Base-by-base conservation (phyloP, 1,284 basidiomycete genomes). In the Apiotrichum porosum region DNA sequence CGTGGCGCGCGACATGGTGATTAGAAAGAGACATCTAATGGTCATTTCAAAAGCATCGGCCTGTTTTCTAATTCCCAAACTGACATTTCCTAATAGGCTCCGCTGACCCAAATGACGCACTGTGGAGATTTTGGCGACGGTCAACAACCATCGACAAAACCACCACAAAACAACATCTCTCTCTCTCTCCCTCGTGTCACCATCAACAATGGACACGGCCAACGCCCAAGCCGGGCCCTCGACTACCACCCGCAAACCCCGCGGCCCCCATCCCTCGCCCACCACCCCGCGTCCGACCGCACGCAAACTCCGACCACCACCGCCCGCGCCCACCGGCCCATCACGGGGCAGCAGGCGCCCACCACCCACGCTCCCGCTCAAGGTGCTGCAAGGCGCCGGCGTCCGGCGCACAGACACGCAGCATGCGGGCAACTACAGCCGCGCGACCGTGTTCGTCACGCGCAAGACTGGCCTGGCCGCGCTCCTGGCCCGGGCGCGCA, bases 401-500 rank as follows among this genome's bases (percentile, higher is more conserved):
- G 58, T 54, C n/a, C 43, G 54, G 18, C 46, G 68, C 38, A 63
- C 57, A 6, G 66, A 71, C 44, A 44, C 44, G 6, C 51, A 54
- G 26, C 26, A 12, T 12, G 8, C 26, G 26, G 26, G 26, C 26
- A 19, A n/a, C 19, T 67, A 56, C 44, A 85, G 85, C 66, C 82
- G 86, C 68, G 87, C 86, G 59, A 77, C 80, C 52, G 83, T 93
- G 32, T 88, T 88, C 53, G 68, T 93, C 40, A 88, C 87, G 54
- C 81, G 89, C 38, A 86, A 84, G 65, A 88, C 85, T 79, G 32
- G 48, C 35, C 39, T 92, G 56, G 93, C 92, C 69, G 88, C 87
- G 18, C 78, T 65, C 36, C 51, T 72, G 8, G 49, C 57, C 43
- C 71, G 73, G 8, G 84, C 81, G 57, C 89, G 92, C 62, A 95